These are phyloP conservation scores for Acaromyces ingoldii DNA, from an alignment of 1,284 basidiomycete genomes.

Conservation along the genomic window DNA sequence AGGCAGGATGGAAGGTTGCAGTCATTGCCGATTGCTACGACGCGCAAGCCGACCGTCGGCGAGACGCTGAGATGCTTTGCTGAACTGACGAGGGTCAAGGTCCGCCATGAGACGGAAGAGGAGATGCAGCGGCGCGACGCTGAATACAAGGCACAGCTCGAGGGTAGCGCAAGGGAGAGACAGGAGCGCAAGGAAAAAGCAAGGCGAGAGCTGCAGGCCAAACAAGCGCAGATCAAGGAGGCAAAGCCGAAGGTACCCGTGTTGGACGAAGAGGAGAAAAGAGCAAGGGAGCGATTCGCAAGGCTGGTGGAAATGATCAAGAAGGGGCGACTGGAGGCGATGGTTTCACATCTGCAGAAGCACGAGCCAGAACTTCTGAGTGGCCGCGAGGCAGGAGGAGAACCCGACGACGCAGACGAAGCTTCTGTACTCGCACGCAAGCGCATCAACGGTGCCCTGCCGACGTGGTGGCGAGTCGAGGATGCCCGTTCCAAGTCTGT, in stretches of 20 bases:
- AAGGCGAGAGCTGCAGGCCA: slow-evolving; percentile 1
- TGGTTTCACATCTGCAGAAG: slow-evolving; percentile 75
- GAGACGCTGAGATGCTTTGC: slow-evolving; percentile 81
- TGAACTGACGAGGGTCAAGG: slow-evolving; percentile 79
- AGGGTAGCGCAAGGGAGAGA: slow-evolving; percentile 5
- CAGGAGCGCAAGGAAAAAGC: slow-evolving; percentile 7
- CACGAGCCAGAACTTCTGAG: slow-evolving; percentile 59
- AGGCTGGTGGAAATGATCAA: slow-evolving; percentile 80
- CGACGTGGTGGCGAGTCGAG: slow-evolving; percentile 30
- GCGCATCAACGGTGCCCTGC: slow-evolving; percentile 31
- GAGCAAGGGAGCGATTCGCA: slow-evolving; percentile 68
- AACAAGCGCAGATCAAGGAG: background rate
- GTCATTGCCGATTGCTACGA: slow-evolving; percentile 40
- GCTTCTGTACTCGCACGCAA: background rate
- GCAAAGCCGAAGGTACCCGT: slow-evolving; percentile 13
- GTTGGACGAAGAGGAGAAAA: background rate
- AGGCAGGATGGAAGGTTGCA: slow-evolving; percentile 51
- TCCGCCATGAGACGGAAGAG: slow-evolving; percentile 78
- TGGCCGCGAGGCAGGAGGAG: slow-evolving; percentile 10
- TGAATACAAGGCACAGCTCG: slow-evolving; percentile 13
- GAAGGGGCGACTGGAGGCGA: slow-evolving; percentile 74
- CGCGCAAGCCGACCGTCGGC: slow-evolving; percentile 68
- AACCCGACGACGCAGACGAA: slow-evolving; percentile 5
- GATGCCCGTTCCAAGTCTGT: slow-evolving; percentile 17
- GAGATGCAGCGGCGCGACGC: slow-evolving; percentile 61